Percentiles rank a stretch among this genome's conserved stretches.
Conservation (phyloP, 192 early-diverging fungal genomes). For the Podila verticillata region DNA sequence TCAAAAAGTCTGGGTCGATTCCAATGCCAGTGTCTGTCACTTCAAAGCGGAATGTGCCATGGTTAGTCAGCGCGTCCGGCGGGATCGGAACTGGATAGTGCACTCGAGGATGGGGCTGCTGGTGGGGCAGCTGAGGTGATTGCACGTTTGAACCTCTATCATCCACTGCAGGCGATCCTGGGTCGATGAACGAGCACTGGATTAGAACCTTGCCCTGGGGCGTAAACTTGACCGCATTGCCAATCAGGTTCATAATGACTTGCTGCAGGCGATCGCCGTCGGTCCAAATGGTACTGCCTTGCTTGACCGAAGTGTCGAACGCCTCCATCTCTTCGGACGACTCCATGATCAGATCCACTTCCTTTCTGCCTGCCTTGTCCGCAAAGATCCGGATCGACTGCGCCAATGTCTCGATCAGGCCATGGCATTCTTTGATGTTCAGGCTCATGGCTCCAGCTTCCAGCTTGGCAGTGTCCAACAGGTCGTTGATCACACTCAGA, state of each 20-base stretch:
- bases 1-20: conserved; percentile 69
- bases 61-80: conserved; percentile 12
- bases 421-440: conserved; percentile 51
- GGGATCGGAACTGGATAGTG: conserved; percentile 13
- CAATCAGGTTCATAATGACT: conserved; percentile 61
- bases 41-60: conserved; percentile 61
- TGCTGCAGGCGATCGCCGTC: conserved; percentile 45
- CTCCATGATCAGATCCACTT: conserved; percentile 60
- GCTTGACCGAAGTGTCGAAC: conserved; percentile 36
- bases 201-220: conserved; percentile 46
- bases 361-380: conserved; percentile 46
- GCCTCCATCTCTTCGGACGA: conserved; percentile 55
- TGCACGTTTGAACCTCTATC: too few species aligned
- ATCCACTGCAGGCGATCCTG: too few species aligned
- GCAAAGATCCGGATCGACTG: conserved; percentile 53
- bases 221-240: conserved; percentile 67
- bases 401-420: conserved; percentile 50
- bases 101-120: conserved; percentile 9
- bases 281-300: conserved; percentile 26
- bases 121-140: background rate
- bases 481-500: conserved; percentile 51
- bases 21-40: conserved; percentile 83
- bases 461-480: conserved; percentile 52
- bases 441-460: conserved; percentile 55
- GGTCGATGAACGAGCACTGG: conserved; percentile 4